Conservation (phyloP, 805 yeast genomes). For the Saturnispora mendoncae region DNA sequence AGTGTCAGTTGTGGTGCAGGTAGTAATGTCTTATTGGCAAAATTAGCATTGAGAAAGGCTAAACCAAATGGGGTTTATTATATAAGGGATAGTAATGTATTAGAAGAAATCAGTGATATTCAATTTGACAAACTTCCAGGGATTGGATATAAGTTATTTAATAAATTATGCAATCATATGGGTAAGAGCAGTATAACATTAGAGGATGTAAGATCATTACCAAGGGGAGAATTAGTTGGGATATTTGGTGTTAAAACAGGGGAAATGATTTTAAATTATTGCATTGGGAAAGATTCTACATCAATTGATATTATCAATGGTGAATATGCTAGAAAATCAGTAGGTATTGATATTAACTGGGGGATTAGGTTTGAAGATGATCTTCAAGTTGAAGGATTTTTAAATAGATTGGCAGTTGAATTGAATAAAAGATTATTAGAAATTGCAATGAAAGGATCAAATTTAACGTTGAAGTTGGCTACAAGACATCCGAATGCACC, state of each 20-base stretch:
- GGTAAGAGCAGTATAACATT: slow-evolving; percentile 26
- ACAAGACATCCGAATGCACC: slow-evolving; percentile 61
- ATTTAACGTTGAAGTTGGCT: slow-evolving; percentile 58
- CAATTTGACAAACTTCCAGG: slow-evolving; percentile 49
- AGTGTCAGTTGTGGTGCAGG: slow-evolving; percentile 77
- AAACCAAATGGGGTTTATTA: slow-evolving; percentile 66
- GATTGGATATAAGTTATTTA: slow-evolving; percentile 43
- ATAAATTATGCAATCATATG: slow-evolving; percentile 32
- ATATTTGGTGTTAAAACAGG: slow-evolving; percentile 69
- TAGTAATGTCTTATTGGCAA: slow-evolving; percentile 64
- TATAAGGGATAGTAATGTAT: slow-evolving; percentile 25
- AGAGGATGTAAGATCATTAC: slow-evolving; percentile 30
- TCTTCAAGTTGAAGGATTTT: slow-evolving; percentile 56
- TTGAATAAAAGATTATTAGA: slow-evolving; percentile 43
- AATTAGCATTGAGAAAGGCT: slow-evolving; percentile 60
- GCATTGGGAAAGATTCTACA: slow-evolving; percentile 61
- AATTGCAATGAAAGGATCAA: slow-evolving; percentile 42
- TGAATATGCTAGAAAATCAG: slow-evolving; percentile 55
- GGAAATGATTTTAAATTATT: slow-evolving; percentile 44
- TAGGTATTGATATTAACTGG: slow-evolving; percentile 86
- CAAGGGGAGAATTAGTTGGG: slow-evolving; percentile 31
- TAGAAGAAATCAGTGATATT: slow-evolving; percentile 29
- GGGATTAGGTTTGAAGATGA: slow-evolving; percentile 68
- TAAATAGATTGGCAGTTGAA: slow-evolving; percentile 50
- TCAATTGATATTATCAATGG: slow-evolving; percentile 43